Conservation (phyloP, 139 green algal species). For the Chlorella sp. region DNA sequence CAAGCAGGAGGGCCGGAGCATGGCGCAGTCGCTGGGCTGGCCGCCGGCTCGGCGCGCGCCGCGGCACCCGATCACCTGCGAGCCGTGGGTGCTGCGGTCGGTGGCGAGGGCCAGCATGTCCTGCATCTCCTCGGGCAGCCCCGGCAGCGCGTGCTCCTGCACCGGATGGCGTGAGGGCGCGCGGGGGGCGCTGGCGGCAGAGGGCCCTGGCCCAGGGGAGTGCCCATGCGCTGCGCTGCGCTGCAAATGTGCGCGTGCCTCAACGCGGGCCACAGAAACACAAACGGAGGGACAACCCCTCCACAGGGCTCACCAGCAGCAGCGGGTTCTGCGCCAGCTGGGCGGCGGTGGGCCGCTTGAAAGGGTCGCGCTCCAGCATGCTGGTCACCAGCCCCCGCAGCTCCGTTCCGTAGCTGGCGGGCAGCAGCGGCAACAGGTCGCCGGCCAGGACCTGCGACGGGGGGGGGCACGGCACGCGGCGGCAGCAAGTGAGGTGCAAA, state of each 20-base stretch:
- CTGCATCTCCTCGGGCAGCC: conserved; percentile 75
- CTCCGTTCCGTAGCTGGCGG: conserved; percentile 6
- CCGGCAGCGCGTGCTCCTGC: no score
- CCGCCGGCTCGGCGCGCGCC: no score
- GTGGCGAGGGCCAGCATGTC: conserved; percentile 57
- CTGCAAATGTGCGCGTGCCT: neutral
- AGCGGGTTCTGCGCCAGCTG: neutral
- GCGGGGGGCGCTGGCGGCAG: no score
- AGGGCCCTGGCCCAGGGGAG: neutral
- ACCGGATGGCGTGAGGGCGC: neutral
- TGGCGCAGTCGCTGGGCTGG: no score
- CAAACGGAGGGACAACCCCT: neutral
- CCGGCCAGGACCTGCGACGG: conserved; percentile 8
- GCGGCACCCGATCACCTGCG: no score
- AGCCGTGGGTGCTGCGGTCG: no score
- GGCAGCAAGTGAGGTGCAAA: neutral
- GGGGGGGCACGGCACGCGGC: neutral
- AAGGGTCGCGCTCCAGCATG: conserved; percentile 6
- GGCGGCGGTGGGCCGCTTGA: neutral
- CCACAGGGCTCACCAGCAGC: neutral
- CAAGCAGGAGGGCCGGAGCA: no score
- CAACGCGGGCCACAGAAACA: no score
- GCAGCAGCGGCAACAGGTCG: neutral
- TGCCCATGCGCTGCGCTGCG: neutral
- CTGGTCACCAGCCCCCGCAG: conserved; percentile 7